Evolutionary conservation across 2,329 filamentous ascomycete species (phyloP).

Genomic region (Aspergillus sp.): DNA sequence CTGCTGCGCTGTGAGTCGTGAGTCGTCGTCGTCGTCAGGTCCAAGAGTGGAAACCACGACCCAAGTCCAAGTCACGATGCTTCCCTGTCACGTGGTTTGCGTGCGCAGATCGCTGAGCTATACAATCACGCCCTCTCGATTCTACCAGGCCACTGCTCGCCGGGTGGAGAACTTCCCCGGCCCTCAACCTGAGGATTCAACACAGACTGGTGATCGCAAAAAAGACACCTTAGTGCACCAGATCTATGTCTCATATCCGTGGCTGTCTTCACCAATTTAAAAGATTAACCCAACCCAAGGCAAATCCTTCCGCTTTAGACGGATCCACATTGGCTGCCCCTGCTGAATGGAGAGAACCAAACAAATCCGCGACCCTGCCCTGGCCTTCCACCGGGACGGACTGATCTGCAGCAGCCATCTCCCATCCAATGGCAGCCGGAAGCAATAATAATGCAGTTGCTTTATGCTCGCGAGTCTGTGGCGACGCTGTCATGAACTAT

Average conservation of each 20-base stretch:
- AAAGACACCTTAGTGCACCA: background rate
- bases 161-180: too few species aligned
- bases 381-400: background rate
- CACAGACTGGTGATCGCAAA: too few species aligned
- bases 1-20: background rate
- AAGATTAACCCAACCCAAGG: background rate
- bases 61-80: slow-evolving; percentile 22
- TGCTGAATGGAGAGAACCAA: background rate
- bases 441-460: background rate
- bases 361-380: background rate
- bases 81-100: background rate
- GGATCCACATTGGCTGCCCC: background rate
- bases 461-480: background rate
- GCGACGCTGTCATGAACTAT: background rate
- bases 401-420: slow-evolving; percentile 4
- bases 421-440: background rate
- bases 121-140: background rate
- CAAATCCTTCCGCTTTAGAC: slow-evolving; percentile 7
- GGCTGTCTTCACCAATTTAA: background rate
- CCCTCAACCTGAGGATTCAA: too few species aligned
- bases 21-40: slow-evolving; percentile 3
- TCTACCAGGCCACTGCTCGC: too few species aligned
- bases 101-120: background rate
- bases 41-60: slow-evolving; percentile 5
- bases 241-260: background rate